These are phyloP conservation scores for Myochromella boudieri DNA, from an alignment of 768 basidiomycete genomes.

Conservation along the genomic window DNA sequence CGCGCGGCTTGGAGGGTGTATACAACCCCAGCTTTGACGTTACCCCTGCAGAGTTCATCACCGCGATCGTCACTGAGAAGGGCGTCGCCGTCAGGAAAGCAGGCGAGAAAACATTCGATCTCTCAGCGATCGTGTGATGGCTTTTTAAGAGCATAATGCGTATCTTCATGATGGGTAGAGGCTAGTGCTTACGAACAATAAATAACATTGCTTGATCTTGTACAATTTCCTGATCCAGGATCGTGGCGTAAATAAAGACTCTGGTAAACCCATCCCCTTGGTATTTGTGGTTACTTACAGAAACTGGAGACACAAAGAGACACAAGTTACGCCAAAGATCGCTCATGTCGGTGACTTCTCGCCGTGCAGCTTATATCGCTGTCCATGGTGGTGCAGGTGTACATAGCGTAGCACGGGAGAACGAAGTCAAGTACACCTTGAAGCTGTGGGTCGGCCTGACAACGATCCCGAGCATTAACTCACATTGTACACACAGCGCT, in stretches of 20 bases:
- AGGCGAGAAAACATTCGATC: conserved; percentile 60
- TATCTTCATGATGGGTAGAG: not conserved
- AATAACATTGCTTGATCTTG: too few relatives aligned
- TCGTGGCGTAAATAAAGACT: not conserved
- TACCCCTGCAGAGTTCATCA: conserved; percentile 90
- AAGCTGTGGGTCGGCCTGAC: conserved; percentile 40
- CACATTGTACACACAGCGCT: conserved; percentile 38
- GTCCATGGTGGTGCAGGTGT: conserved; percentile 81
- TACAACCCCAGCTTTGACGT: conserved; percentile 98
- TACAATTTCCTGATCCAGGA: too few relatives aligned
- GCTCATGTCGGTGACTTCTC: too few relatives aligned
- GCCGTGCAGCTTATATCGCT: conserved; percentile 40
- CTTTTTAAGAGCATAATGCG: not conserved
- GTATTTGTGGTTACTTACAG: not conserved
- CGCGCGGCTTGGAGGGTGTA: conserved; percentile 57
- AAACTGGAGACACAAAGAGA: too few relatives aligned
- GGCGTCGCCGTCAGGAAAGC: conserved; percentile 79
- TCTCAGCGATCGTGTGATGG: conserved; percentile 52
- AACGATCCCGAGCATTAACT: not conserved
- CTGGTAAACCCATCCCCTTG: not conserved
- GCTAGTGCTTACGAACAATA: too few relatives aligned
- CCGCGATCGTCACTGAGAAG: conserved; percentile 94
- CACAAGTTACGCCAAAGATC: too few relatives aligned
- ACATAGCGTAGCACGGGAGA: conserved; percentile 50
- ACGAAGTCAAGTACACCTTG: conserved; percentile 54